Evolutionary conservation across 2,329 filamentous ascomycete species (phyloP), one percentile per base, ranked within the genome.

Genomic region (Beauveria sp.): DNA sequence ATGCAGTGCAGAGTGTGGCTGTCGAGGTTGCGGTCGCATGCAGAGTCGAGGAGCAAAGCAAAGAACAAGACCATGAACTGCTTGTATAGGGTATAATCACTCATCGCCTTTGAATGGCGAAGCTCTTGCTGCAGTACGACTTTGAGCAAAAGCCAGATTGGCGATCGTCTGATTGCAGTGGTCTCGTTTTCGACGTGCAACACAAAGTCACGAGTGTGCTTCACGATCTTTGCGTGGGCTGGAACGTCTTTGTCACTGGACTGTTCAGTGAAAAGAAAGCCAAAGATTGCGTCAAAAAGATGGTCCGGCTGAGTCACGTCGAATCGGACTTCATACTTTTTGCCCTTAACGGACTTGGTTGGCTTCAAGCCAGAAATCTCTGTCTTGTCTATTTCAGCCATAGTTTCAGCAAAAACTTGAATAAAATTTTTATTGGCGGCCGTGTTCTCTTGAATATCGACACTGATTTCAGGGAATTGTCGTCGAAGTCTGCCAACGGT

Each of bases 131-230:
- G 80, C 3, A 83, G 62, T 0, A 73, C 66, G 1, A 83, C 80
- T 2, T 82, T 78, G 3, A 85, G 52, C 0, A 85, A 68, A 0
- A 86, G 70, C 81, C 82, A 87, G 0, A 79, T 64, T 0, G 82
- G 72, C 16, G 81, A 83, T 49, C 78, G 69, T 22, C 79, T 16
- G 34, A 42, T 20, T 1, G 24, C 14, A 2, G 14, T 2, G 3
- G 14, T 22, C 3, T 51, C 31, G 8, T 14, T n/a, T 12, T 62
- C 59, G 7, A 26, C 20, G n/a, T 31, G 34, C 3, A 52, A 22
- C 1, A 24, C 60, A 26, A 26, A 49, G 24, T 62, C 60, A 7
- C 60, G 52, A 10, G 60, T 62, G 14, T 58, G 26, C 26, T 62
- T 62, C 5, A 50, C 14, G 10, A 62, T 60, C 5, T 7, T 52